Percentiles rank a stretch among this genome's conserved stretches.
Conservation (phyloP, 2,329 filamentous ascomycete species). For the Fusarium nisikadoi region DNA sequence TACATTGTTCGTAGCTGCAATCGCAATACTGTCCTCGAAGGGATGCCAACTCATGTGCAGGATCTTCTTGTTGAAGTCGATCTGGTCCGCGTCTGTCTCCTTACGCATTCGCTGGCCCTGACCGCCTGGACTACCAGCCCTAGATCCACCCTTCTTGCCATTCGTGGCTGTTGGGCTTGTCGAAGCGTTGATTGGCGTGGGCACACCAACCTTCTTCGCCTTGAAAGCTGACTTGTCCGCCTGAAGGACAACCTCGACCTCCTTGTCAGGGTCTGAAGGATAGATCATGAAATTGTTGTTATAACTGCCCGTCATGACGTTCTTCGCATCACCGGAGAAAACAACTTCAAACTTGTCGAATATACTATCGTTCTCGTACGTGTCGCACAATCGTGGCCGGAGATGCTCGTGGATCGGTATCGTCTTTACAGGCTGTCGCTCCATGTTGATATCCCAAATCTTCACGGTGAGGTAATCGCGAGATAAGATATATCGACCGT, state of each 20-base stretch:
- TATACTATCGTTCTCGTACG: constrained; percentile 99
- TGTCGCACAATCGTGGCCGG: constrained; percentile 92
- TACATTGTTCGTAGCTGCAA: constrained; percentile 99
- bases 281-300: constrained; percentile 99
- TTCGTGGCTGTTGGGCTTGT: constrained; percentile 76
- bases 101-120: constrained; percentile 96
- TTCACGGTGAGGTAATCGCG: constrained; percentile 98
- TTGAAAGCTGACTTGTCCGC: constrained; percentile 99
- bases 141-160: constrained; percentile 87
- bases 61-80: constrained; percentile 99
- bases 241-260: constrained; percentile 96
- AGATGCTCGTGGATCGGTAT: constrained; percentile 99
- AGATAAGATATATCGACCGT: constrained; percentile 96
- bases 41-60: constrained; percentile 99
- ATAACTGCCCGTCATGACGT: constrained; percentile 99
- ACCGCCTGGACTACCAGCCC: constrained; percentile 84
- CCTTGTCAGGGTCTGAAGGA: constrained; percentile 93
- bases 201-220: constrained; percentile 98
- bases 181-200: constrained; percentile 91
- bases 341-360: constrained; percentile 99
- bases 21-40: constrained; percentile 98
- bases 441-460: constrained; percentile 99
- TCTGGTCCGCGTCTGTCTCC: constrained; percentile 98
- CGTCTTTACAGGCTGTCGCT: constrained; percentile 95
- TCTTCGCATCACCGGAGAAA: constrained; percentile 97